These are phyloP conservation scores for Pilatotrama ljubarskyi DNA, from an alignment of 768 basidiomycete species.

Conservation along the genomic window DNA sequence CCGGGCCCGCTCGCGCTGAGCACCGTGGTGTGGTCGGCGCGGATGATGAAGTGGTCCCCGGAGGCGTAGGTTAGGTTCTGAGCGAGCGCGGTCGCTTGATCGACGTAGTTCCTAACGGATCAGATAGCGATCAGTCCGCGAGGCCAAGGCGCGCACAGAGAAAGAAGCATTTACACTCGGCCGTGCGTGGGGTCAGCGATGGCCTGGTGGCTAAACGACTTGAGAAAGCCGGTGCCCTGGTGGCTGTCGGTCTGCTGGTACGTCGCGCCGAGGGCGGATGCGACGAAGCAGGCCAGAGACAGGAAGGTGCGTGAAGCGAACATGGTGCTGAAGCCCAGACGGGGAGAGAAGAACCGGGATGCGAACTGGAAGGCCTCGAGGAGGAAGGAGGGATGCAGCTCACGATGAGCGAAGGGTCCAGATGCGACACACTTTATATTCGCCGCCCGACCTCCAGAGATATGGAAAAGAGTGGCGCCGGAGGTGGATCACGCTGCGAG, in stretches of 20 bases:
- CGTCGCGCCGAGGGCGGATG: slow-evolving; percentile 39
- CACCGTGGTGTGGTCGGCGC: slow-evolving; percentile 51
- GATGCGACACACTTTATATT: slow-evolving; percentile 2
- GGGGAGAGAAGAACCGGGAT: neutral
- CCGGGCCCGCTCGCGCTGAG: slow-evolving; percentile 52
- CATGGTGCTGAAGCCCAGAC: slow-evolving; percentile 1
- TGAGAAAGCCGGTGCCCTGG: slow-evolving; percentile 48
- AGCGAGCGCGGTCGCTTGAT: slow-evolving; percentile 46
- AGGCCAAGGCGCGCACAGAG: neutral
- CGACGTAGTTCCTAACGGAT: slow-evolving; percentile 43
- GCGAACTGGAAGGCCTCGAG: slow-evolving; percentile 12
- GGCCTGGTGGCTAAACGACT: slow-evolving; percentile 48
- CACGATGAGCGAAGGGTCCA: neutral
- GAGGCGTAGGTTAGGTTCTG: slow-evolving; percentile 60
- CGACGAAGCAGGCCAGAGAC: slow-evolving; percentile 6
- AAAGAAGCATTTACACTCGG: slow-evolving; percentile 52
- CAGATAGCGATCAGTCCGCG: neutral
- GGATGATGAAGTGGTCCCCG: slow-evolving; percentile 53
- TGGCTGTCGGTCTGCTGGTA: slow-evolving; percentile 50
- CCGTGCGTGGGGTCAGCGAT: slow-evolving; percentile 66
- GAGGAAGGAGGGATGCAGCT: slow-evolving; percentile 9
- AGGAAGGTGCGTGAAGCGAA: slow-evolving; percentile 1
- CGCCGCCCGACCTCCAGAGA: neutral
- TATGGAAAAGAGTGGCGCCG: slow-evolving; percentile 5
- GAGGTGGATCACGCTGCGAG: slow-evolving; percentile 10